Evolutionary conservation across 2,329 filamentous ascomycete species (phyloP).

Genomic region (Coniochaeta pulveracea): DNA sequence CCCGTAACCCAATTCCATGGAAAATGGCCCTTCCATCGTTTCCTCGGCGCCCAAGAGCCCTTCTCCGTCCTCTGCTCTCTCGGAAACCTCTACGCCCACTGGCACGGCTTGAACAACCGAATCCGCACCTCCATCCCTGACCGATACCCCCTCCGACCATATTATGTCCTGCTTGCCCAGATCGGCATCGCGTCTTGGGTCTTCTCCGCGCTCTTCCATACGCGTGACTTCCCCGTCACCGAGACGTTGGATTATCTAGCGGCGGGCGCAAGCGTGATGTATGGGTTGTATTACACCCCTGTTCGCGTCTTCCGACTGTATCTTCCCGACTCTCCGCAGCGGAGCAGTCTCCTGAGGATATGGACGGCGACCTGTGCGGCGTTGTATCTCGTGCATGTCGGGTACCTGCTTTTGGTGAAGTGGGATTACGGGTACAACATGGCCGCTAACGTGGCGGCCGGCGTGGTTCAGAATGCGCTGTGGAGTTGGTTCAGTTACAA

Average conservation of each 20-base stretch:
- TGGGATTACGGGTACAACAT: conserved; percentile 99
- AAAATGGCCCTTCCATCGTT: conserved; percentile 93
- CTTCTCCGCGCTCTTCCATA: conserved; percentile 87
- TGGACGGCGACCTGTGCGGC: conserved; percentile 67
- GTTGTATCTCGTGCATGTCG: conserved; percentile 67
- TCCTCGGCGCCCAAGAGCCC: conserved; percentile 90
- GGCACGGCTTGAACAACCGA: conserved; percentile 58
- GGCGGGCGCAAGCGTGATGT: conserved; percentile 80
- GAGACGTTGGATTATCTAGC: conserved; percentile 96
- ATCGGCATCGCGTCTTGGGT: conserved; percentile 76
- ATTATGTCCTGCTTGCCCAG: conserved; percentile 71
- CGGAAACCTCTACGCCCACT: conserved; percentile 82
- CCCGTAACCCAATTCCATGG: conserved; percentile 88
- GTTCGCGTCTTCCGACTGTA: conserved; percentile 80
- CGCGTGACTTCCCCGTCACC: conserved; percentile 71
- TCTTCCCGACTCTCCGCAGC: conserved; percentile 22
- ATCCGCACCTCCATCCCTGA: conserved; percentile 60
- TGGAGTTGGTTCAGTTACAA: conserved; percentile 78
- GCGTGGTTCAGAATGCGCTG: conserved; percentile 67
- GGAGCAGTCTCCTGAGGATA: conserved; percentile 44
- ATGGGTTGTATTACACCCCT: conserved; percentile 77
- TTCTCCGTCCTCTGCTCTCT: conserved; percentile 88
- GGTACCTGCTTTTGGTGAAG: conserved; percentile 70
- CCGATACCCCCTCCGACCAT: conserved; percentile 65
- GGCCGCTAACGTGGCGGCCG: conserved; percentile 79